Percentiles rank a stretch among this genome's conserved stretches.
Evolutionary conservation across 2,329 filamentous ascomycete species (phyloP).

Genomic region (Ophiostoma australiae): DNA sequence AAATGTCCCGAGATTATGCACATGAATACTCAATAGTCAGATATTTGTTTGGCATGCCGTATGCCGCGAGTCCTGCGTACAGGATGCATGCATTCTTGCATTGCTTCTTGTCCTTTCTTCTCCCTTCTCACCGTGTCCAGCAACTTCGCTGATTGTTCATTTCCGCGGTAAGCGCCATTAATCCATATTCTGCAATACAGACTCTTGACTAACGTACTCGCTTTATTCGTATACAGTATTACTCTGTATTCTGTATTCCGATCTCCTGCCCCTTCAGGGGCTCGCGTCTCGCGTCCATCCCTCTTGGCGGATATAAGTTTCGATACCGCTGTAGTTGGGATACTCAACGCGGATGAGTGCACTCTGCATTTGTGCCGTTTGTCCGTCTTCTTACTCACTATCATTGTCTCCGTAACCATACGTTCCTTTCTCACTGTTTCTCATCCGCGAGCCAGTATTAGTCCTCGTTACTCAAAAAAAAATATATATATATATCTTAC

Average conservation of each 20-base stretch:
- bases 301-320: neutral
- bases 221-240: neutral
- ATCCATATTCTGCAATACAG: neutral
- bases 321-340: neutral
- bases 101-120: neutral
- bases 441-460: too few species aligned
- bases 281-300: slow-evolving; percentile 11
- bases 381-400: neutral
- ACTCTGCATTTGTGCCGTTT: neutral
- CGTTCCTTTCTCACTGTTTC: too few species aligned
- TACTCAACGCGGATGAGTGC: too few species aligned
- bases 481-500: too few species aligned
- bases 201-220: neutral
- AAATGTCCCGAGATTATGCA: slow-evolving; percentile 2
- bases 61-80: neutral
- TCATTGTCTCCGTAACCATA: too few species aligned
- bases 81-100: neutral
- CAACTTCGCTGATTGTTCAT: neutral
- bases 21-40: neutral
- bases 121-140: neutral
- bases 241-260: neutral
- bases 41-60: neutral
- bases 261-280: slow-evolving; percentile 11
- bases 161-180: slow-evolving; percentile 12
- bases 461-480: too few species aligned